Evolutionary conservation across 139 green algal species (phyloP).

Genomic region (Asterochloris erici): DNA sequence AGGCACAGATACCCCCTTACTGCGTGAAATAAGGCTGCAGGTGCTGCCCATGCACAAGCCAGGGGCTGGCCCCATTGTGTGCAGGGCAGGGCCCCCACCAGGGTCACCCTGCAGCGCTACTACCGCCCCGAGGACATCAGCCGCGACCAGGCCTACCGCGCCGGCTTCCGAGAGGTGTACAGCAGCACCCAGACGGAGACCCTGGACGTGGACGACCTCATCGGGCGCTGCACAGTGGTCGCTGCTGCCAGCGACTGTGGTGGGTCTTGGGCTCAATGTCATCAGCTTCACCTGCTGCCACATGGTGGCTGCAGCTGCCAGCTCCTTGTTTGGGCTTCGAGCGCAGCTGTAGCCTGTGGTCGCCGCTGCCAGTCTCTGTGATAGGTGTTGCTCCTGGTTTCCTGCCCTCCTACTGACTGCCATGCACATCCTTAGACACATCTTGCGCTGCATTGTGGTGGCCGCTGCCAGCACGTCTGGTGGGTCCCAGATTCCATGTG

Average conservation of each 20-base stretch:
- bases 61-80: not conserved
- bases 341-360: too few species aligned
- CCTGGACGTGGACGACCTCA: conserved; percentile 49
- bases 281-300: too few species aligned
- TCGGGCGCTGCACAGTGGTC: conserved; percentile 53
- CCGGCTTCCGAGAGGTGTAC: conserved; percentile 76
- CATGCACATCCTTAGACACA: not conserved
- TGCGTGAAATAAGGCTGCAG: not conserved
- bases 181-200: conserved; percentile 46
- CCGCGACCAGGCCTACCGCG: conserved; percentile 64
- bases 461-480: too few species aligned
- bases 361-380: too few species aligned
- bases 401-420: too few species aligned
- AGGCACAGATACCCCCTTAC: not conserved
- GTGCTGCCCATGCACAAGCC: too few species aligned
- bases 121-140: conserved; percentile 89
- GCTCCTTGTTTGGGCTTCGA: too few species aligned
- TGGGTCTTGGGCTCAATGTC: too few species aligned
- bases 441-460: not conserved
- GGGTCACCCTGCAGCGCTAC: conserved; percentile 70
- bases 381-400: too few species aligned
- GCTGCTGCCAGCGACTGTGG: not conserved
- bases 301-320: too few species aligned
- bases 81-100: not conserved
- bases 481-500: too few species aligned